A percentile compares a stretch with the other conserved stretches of the same genome.
phyloP scores from a whole-genome alignment of 768 basidiomycete genomes.

The Trichaptum fuscoviolaceum region DNA sequence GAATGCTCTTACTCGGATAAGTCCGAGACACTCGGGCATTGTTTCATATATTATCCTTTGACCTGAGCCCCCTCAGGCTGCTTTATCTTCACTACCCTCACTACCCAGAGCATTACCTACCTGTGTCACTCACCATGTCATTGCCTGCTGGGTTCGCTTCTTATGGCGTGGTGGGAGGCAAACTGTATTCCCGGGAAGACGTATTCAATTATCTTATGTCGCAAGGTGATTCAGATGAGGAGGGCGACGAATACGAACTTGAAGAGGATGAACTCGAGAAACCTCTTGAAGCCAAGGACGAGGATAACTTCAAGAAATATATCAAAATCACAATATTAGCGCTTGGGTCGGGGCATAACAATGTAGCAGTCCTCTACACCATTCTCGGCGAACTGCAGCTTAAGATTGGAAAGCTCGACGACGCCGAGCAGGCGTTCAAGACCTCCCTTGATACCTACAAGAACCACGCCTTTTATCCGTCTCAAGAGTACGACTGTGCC shows the following conservation, averaged over 20 bases:
- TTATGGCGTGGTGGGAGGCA: neutral
- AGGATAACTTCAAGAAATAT: neutral
- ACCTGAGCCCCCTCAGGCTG: no score
- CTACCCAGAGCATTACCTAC: no score
- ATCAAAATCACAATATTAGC: neutral
- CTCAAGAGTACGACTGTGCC: neutral
- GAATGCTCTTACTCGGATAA: no score
- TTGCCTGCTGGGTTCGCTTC: neutral
- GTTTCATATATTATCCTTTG: no score
- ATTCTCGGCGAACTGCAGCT: neutral
- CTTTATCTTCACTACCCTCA: no score
- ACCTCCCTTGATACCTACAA: neutral
- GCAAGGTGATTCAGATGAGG: neutral
- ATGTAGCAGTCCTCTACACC: neutral
- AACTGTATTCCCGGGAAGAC: neutral
- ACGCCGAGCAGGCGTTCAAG: neutral
- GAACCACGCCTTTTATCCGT: neutral
- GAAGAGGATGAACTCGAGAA: neutral
- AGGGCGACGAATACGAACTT: neutral
- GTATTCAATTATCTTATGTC: neutral
- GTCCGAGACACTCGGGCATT: no score
- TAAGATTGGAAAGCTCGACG: neutral
- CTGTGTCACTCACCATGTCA: neutral
- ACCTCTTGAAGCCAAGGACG: neutral
- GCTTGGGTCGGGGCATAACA: neutral